These are phyloP conservation scores for Boletus rex-veris DNA, from an alignment of 768 basidiomycete species.

Conservation along the genomic window DNA sequence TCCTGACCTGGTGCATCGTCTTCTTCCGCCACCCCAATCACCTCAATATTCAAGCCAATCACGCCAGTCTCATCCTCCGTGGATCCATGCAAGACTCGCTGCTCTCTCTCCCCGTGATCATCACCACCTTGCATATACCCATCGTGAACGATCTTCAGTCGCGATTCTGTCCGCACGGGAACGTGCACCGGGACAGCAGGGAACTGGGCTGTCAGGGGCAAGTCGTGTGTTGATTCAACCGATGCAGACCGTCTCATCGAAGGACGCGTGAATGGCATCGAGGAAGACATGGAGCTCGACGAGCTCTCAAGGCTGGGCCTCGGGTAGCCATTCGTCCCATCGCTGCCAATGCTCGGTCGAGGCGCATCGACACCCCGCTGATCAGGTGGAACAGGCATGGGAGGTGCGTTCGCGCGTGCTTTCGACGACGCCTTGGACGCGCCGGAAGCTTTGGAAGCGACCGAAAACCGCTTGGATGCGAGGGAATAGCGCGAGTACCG, in stretches of 20 bases:
- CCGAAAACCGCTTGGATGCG: constrained; percentile 30
- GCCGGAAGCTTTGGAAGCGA: constrained; percentile 20
- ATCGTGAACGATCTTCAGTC: constrained; percentile 29
- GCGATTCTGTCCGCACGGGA: constrained; percentile 31
- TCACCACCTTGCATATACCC: constrained; percentile 18
- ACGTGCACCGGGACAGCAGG: constrained; percentile 31
- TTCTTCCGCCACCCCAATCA: constrained; percentile 10
- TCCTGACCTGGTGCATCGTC: constrained; percentile 12
- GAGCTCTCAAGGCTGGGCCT: constrained; percentile 28
- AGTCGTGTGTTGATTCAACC: constrained; percentile 21
- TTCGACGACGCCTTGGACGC: constrained; percentile 27
- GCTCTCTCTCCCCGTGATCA: constrained; percentile 18
- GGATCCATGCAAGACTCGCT: constrained; percentile 20
- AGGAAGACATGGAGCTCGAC: constrained; percentile 15
- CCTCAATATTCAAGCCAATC: constrained; percentile 12
- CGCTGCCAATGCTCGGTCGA: constrained; percentile 23
- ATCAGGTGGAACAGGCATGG: constrained; percentile 25
- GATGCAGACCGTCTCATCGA: constrained; percentile 22
- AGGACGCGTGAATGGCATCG: constrained; percentile 17
- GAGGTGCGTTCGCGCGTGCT: constrained; percentile 22
- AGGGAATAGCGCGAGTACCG: constrained; percentile 65
- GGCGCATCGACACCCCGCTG: constrained; percentile 12
- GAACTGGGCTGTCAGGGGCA: constrained; percentile 30
- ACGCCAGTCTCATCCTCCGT: neutral
- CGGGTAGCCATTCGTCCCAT: constrained; percentile 12